These are phyloP conservation scores for Paraconiothyrium sp. DNA, from an alignment of 2,329 filamentous ascomycete genomes.

Conservation along the genomic window DNA sequence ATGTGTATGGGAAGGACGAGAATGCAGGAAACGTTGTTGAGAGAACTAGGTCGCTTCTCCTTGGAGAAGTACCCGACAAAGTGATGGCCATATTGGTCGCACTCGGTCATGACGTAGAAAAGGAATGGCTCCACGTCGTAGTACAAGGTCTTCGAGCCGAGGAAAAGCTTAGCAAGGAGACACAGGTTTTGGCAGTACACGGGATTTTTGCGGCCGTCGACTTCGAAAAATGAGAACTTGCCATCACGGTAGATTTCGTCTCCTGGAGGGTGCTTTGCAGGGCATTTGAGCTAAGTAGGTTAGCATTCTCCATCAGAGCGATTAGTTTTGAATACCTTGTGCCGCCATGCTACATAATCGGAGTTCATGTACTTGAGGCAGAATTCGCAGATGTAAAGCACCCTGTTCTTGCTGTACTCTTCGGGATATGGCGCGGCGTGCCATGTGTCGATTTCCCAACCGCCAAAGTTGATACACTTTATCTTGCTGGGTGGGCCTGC, in stretches of 20 bases:
- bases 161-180: constrained; percentile 91
- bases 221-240: constrained; percentile 94
- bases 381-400: constrained; percentile 99
- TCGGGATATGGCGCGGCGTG: constrained; percentile 98
- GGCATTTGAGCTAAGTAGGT: constrained; percentile 73
- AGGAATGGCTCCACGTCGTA: constrained; percentile 97
- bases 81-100: constrained; percentile 89
- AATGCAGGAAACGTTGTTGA: constrained; percentile 98
- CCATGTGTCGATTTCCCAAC: constrained; percentile 98
- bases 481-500: constrained; percentile 94
- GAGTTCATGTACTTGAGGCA: constrained; percentile 99
- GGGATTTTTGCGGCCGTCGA: constrained; percentile 94
- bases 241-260: constrained; percentile 96
- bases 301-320: constrained; percentile 23
- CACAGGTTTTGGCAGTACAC: constrained; percentile 99
- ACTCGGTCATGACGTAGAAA: constrained; percentile 97
- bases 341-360: constrained; percentile 96
- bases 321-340: constrained; percentile 67
- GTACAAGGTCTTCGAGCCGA: constrained; percentile 98
- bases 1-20: constrained; percentile 95
- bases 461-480: constrained; percentile 97
- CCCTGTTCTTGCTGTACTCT: constrained; percentile 95
- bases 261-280: constrained; percentile 93
- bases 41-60: constrained; percentile 91
- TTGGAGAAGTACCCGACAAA: constrained; percentile 99